Percentiles rank a stretch among this genome's conserved stretches.
Evolutionary conservation across 2,329 filamentous ascomycete genomes (phyloP).

Genomic region (Talaromyces sp.): DNA sequence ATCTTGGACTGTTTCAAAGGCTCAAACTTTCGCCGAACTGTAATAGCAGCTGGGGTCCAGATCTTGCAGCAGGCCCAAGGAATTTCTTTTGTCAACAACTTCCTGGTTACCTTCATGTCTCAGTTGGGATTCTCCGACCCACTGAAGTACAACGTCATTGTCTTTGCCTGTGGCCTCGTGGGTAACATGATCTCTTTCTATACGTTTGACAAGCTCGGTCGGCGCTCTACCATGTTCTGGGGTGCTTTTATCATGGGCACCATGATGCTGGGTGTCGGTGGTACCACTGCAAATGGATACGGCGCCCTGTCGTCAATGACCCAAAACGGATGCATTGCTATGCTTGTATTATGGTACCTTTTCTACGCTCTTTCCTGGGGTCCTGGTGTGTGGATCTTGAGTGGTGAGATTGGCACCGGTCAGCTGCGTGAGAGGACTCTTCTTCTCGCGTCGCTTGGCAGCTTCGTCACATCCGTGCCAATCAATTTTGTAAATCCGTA

Average conservation of each 20-base stretch:
- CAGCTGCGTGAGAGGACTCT: slow-evolving; percentile 34
- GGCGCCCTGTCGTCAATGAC: slow-evolving; percentile 8
- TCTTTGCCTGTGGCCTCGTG: slow-evolving; percentile 1
- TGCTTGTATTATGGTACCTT: slow-evolving; percentile 19
- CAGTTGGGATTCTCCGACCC: slow-evolving; percentile 14
- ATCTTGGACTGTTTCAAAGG: slow-evolving; percentile 13
- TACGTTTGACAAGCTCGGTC: slow-evolving; percentile 11
- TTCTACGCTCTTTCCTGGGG: slow-evolving; percentile 21
- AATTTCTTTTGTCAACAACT: slow-evolving; percentile 18
- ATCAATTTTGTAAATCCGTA: slow-evolving; percentile 36
- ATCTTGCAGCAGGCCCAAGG: slow-evolving; percentile 20
- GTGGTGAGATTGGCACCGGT: slow-evolving; percentile 30
- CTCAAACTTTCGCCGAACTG: slow-evolving; percentile 9
- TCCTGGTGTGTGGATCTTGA: slow-evolving; percentile 30
- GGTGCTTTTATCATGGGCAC: slow-evolving; percentile 10
- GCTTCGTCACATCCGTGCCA: slow-evolving; percentile 28
- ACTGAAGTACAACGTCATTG: slow-evolving; percentile 2
- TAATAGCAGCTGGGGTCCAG: slow-evolving; percentile 14
- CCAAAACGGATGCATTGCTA: slow-evolving; percentile 15
- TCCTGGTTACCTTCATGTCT: slow-evolving; percentile 16
- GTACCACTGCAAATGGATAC: slow-evolving; percentile 5
- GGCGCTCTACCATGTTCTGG: slow-evolving; percentile 8
- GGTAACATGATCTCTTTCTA: slow-evolving; percentile 14
- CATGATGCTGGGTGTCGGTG: slow-evolving; percentile 8
- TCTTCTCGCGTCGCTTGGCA: slow-evolving; percentile 28